Evolutionary conservation across 305 asterid genomes (phyloP), one percentile per base, ranked within the genome.

Genomic region (Fraxinus paxiana): DNA sequence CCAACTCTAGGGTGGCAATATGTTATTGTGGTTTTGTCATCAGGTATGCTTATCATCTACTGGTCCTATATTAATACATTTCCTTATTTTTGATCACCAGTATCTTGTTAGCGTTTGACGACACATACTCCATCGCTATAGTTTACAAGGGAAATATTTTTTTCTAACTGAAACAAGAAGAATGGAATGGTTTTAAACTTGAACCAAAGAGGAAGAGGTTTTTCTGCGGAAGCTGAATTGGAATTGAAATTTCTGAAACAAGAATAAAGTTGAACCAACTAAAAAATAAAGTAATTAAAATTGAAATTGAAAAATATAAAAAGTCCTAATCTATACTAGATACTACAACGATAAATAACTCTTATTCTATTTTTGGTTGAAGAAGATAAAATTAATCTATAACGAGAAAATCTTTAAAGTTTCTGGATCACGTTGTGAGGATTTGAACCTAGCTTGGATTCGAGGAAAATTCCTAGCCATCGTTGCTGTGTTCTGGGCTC

Each of bases 1-100:
- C 98, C 98, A 63, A 84, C 97, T 15, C 87, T 92, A 74, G 98
- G 97, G 76, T 96, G 98, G 98, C 98, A 92, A 82, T 96, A 91
- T 82, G 87, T 95, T 77, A 96, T 96, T 88, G 91, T 94, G 76
- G 98, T 96, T 84, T 84, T 89, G 85, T 89, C 94, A 74, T 90
- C 98, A 90, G 98, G 99, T 94, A 89, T 70, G 77, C 75, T 43
- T 82, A 63, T 41, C 70, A 78, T 82, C 34, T 30, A 56, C 83
- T 69, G 51, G 74, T 46, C 33, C 34, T 67, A 77, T 78, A 76
- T 80, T 28, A 46, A 28, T 77, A 56, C 75, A 65, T 26, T 59
- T 82, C 35, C 70, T 31, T 78, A 30, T n/a, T 56, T 71, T 77
- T 28, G 15, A 75, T 71, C 54, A 31, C 13, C 46, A 61, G 35